phyloP scores from a whole-genome alignment of 1,284 basidiomycete species.

The Microbotryomycetes sp. region DNA sequence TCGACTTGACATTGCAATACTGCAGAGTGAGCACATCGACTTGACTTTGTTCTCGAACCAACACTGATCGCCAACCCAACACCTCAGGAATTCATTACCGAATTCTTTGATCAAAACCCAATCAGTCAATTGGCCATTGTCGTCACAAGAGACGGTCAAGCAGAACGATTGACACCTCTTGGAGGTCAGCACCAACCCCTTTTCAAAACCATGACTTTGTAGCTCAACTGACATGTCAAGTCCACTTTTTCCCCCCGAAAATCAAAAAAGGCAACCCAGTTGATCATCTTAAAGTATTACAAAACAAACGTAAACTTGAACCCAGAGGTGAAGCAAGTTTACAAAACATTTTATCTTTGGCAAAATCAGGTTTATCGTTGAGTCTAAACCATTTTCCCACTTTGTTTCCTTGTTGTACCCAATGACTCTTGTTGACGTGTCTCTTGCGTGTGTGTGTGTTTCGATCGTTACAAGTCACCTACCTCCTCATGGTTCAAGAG shows the following conservation, averaged over 20 bases:
- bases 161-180: slow-evolving; percentile 80
- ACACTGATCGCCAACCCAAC: background rate
- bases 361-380: slow-evolving; percentile 79
- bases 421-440: background rate
- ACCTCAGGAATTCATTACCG: slow-evolving; percentile 68
- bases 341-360: slow-evolving; percentile 96
- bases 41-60: background rate
- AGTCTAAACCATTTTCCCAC: too few species aligned
- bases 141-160: slow-evolving; percentile 81
- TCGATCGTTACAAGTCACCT: slow-evolving; percentile 87
- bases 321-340: slow-evolving; percentile 88
- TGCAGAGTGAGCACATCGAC: slow-evolving; percentile 54
- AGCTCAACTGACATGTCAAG: background rate
- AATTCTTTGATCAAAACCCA: slow-evolving; percentile 99
- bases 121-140: slow-evolving; percentile 92
- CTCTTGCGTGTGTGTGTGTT: too few species aligned
- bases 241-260: too few species aligned
- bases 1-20: slow-evolving; percentile 82
- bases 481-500: slow-evolving; percentile 88
- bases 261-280: slow-evolving; percentile 81
- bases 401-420: slow-evolving; percentile 24
- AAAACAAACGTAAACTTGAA: slow-evolving; percentile 80
- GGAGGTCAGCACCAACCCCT: too few species aligned
- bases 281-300: slow-evolving; percentile 77
- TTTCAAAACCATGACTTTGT: slow-evolving; percentile 7